Evolutionary conservation across 2,329 filamentous ascomycete genomes (phyloP).

Genomic region (Metarhizium robertsii): DNA sequence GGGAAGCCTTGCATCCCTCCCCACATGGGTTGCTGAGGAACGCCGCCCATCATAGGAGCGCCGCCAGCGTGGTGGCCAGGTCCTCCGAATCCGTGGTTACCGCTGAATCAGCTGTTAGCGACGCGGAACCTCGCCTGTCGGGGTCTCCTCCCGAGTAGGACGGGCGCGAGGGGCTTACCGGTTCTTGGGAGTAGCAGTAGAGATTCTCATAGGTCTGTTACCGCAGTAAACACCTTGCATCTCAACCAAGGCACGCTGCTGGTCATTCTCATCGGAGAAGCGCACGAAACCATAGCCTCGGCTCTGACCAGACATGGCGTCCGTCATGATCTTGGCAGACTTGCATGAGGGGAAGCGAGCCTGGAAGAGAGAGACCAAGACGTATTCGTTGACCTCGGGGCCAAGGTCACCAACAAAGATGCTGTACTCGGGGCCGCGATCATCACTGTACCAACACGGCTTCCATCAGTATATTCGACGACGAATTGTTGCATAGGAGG

Average conservation of each 20-base stretch:
- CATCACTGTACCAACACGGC: conserved; percentile 52
- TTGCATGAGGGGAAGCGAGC: conserved; percentile 95
- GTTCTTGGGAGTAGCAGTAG: conserved; percentile 96
- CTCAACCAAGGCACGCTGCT: conserved; percentile 89
- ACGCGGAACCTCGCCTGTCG: neutral
- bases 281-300: conserved; percentile 97
- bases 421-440: conserved; percentile 89
- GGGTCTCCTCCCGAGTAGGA: neutral
- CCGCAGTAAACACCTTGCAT: conserved; percentile 99
- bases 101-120: conserved; percentile 13
- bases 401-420: conserved; percentile 98
- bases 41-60: conserved; percentile 34
- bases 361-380: conserved; percentile 94
- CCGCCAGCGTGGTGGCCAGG: conserved; percentile 33
- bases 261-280: conserved; percentile 90
- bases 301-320: conserved; percentile 94
- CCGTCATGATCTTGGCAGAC: conserved; percentile 99
- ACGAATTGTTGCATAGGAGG: neutral
- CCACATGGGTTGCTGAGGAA: conserved; percentile 36
- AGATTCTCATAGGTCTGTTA: conserved; percentile 97
- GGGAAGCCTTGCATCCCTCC: conserved; percentile 25
- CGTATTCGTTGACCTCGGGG: conserved; percentile 97
- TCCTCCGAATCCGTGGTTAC: conserved; percentile 30
- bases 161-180: conserved; percentile 28
- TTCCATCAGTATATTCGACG: neutral